phyloP scores from a whole-genome alignment of 352 stramenopile species.

The Blastocystis sp. region DNA sequence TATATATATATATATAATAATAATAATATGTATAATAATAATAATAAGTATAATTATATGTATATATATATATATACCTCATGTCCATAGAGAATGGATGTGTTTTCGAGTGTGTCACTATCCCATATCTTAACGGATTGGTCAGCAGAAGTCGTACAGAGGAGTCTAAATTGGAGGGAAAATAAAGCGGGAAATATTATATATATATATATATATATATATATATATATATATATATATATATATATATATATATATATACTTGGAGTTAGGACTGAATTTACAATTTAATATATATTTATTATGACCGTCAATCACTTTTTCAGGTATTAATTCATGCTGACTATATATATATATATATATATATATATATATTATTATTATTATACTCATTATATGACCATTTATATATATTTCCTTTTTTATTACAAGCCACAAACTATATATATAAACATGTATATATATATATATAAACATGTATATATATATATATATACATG shows the following conservation, averaged over 20 bases:
- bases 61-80: background rate
- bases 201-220: too few species aligned
- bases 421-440: constrained; percentile 28
- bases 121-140: constrained; percentile 33
- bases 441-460: background rate
- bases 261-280: too few species aligned
- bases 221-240: too few species aligned
- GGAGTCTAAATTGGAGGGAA: constrained; percentile 9
- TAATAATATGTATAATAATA: too few species aligned
- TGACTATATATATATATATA: too few species aligned
- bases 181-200: too few species aligned
- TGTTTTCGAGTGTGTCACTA: constrained; percentile 3
- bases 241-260: too few species aligned
- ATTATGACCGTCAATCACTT: too few species aligned
- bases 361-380: too few species aligned
- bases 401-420: constrained; percentile 22
- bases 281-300: too few species aligned
- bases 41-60: background rate
- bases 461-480: background rate
- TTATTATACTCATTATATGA: constrained; percentile 29
- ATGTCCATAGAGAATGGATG: constrained; percentile 15
- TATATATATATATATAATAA: background rate
- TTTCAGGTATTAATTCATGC: too few species aligned
- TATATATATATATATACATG: background rate
- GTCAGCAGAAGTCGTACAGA: constrained; percentile 24